These are phyloP conservation scores for Prunus salicina DNA, from an alignment of 306 rosid genomes.

Conservation along the genomic window DNA sequence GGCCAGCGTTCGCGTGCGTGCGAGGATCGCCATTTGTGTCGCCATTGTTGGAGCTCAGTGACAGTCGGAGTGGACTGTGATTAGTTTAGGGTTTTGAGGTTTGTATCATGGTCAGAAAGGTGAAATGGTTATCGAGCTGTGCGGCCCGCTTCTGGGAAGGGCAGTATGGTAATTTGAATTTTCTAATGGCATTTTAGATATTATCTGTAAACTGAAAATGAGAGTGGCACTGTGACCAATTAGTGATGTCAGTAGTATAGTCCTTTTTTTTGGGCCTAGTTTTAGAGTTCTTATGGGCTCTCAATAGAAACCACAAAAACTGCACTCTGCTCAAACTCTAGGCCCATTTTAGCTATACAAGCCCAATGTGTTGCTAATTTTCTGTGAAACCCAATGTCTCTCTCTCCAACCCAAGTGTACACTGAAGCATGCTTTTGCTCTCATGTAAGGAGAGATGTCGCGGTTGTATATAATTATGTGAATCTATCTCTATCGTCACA, in stretches of 20 bases:
- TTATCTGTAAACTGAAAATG: background rate
- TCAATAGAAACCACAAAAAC: too few species aligned
- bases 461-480: too few species aligned
- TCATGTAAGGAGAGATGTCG: too few species aligned
- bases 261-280: too few species aligned
- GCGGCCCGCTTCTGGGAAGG: background rate
- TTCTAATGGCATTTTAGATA: background rate
- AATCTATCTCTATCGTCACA: too few species aligned
- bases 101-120: background rate
- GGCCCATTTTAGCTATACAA: too few species aligned
- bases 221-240: background rate
- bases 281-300: too few species aligned
- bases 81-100: constrained; percentile 17
- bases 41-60: constrained; percentile 56
- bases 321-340: too few species aligned
- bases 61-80: background rate
- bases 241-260: background rate
- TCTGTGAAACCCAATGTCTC: too few species aligned
- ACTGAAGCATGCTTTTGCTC: too few species aligned
- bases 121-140: background rate
- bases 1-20: constrained; percentile 49
- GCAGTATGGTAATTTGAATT: background rate
- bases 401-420: too few species aligned
- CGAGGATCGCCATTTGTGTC: constrained; percentile 68
- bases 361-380: too few species aligned